These are phyloP conservation scores for Arabidopsis suecica DNA, from an alignment of 345 rosid genomes.

Conservation along the genomic window DNA sequence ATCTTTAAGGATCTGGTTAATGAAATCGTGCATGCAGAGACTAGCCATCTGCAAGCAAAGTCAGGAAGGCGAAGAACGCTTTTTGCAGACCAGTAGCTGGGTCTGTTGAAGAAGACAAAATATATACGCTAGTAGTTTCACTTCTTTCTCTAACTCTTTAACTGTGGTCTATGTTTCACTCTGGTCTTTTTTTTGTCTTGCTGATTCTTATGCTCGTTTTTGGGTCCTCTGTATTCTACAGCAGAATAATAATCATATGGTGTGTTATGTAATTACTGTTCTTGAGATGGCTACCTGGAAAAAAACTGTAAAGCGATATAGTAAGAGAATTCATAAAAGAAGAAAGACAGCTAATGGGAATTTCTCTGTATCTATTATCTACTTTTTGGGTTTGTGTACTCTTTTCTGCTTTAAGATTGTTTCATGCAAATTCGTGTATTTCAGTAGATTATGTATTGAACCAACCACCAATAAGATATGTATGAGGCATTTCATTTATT, in stretches of 20 bases:
- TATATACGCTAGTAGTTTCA: constrained; percentile 25
- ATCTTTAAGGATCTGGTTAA: constrained; percentile 85
- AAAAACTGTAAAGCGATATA: constrained; percentile 21
- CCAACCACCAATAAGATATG: constrained; percentile 1
- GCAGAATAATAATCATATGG: constrained; percentile 27
- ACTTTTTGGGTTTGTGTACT: background rate
- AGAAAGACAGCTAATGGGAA: constrained; percentile 8
- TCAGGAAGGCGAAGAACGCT: constrained; percentile 62
- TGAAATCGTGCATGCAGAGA: constrained; percentile 67
- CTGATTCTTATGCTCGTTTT: constrained; percentile 26
- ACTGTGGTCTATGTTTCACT: constrained; percentile 3
- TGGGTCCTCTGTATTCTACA: constrained; percentile 16
- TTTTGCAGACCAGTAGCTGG: constrained; percentile 55
- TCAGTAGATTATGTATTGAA: background rate
- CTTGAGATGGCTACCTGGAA: constrained; percentile 20
- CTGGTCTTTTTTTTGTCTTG: constrained; percentile 8
- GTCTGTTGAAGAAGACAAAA: constrained; percentile 24
- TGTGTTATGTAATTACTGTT: constrained; percentile 38
- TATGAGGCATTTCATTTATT: constrained; percentile 11
- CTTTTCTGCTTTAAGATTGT: background rate
- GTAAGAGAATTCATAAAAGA: constrained; percentile 11
- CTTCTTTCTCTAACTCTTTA: constrained; percentile 38
- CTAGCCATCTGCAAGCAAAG: constrained; percentile 49
- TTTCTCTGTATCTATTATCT: background rate
- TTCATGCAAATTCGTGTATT: constrained; percentile 8